phyloP scores from a whole-genome alignment of 2,329 filamentous ascomycete species.

The Botrytis porri region DNA sequence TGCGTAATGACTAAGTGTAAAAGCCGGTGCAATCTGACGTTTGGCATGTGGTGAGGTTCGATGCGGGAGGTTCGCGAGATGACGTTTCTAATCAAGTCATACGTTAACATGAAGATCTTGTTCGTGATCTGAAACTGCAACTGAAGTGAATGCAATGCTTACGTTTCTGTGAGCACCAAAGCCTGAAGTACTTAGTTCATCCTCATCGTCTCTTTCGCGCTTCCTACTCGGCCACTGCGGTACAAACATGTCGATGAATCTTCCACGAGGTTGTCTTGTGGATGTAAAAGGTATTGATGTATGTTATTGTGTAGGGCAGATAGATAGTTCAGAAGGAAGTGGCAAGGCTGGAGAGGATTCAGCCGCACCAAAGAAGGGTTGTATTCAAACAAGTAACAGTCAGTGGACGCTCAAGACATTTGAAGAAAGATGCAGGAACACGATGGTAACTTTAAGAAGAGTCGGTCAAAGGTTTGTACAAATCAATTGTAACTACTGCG shows the following conservation, averaged over 20 bases:
- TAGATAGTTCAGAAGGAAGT: not conserved
- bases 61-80: slow-evolving; percentile 33
- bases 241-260: slow-evolving; percentile 6
- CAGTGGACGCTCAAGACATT: not conserved
- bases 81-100: slow-evolving; percentile 35
- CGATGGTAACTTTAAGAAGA: not conserved
- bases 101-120: slow-evolving; percentile 8
- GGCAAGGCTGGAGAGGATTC: not conserved
- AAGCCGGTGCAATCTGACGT: slow-evolving; percentile 26
- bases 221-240: slow-evolving; percentile 29
- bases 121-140: not conserved
- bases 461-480: not conserved
- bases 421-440: not conserved
- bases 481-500: not conserved
- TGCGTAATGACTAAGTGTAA: slow-evolving; percentile 25
- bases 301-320: not conserved
- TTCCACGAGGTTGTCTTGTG: not conserved
- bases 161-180: slow-evolving; percentile 38
- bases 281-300: not conserved
- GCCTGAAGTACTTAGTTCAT: slow-evolving; percentile 30
- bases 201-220: slow-evolving; percentile 34
- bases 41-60: slow-evolving; percentile 31
- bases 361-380: not conserved
- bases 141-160: slow-evolving; percentile 18
- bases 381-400: not conserved